Base-by-base conservation (phyloP, 75 land plant species). In the Sequoiadendron giganteum region DNA sequence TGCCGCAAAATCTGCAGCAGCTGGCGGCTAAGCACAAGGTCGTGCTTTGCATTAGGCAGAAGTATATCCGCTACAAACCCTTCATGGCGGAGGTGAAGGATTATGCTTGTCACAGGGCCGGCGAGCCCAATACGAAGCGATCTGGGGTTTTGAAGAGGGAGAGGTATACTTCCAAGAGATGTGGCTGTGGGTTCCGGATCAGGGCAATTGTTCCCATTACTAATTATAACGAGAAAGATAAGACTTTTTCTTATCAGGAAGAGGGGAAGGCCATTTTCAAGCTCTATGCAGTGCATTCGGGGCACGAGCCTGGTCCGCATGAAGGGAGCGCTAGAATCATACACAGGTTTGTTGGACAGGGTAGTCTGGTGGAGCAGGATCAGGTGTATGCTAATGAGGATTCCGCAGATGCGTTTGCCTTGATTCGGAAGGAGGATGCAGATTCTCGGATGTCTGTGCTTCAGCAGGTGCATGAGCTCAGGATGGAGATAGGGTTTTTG, bases 11-110 rank as follows among this genome's bases (percentile, higher is more conserved):
- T 89, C 91, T 96, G 39, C 97, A 95, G 87, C 94, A 95, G 91
- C 90, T 96, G 79, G 97, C 97, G 0, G 93, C 94, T 1, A 95
- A 96, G 89, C 95, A 96, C 86, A 94, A 95, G 93, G 97, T 96
- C 3, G 96, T 96, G 85, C 93, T 96, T 38, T 96, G 97, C 84
- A 96, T 96, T 48, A 86, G 97, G 83, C 97, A 96, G 90, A 96
- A 96, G 91, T 96, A 96, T 88, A 95, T 96, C 56, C 85, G 96
- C 87, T 96, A 95, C 86, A 95, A 95, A 93, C 97, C 97, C 11
- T 96, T 96, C 77, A 92, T 96, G 93, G 97, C 97, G 10, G 97
- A 96, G 89, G 97, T 96, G n/a, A 96, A 96, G 94, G 97, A 96
- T 86, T 96, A 96, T 87, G 96, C 97, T 16, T 96, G 97, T 82